Base-by-base conservation (phyloP, 306 rosid genomes). In the Senna siamea region DNA sequence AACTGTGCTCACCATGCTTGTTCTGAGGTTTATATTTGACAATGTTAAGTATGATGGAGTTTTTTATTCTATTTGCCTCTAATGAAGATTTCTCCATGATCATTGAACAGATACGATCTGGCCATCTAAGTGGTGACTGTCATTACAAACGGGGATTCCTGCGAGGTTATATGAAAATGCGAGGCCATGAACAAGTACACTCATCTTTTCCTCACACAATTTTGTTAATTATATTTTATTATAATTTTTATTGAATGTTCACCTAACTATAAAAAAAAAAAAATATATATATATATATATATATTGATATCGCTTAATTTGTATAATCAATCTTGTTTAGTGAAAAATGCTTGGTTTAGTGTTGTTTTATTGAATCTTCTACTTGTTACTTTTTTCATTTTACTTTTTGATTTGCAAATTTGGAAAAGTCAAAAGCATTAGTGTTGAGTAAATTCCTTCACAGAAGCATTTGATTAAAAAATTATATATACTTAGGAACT, bases 1-100 rank as follows among this genome's bases (percentile, higher is more conserved):
- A 80, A 88, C 60, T 91, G 98, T 73, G 93, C 97, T 62, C 98
- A 93, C 84, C 98, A 91, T 77, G 97, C 98, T 81, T 93, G 97
- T 73, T 89, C 92, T 6, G 97, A 93, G 97, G 98, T 90, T 70
- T 38, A 65, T 13, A 51, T 78, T 19, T 28, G 28, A 63, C 56
- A 1, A 47, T 1, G 4, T 59, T 56, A 22, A 47, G 26, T 47
- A 73, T 79, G 30, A 57, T 71, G 23, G 22, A 17, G 67, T 15
- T 73, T 41, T 66, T 1, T 38, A 12, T 56, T 50, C 9, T 59
- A 17, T 30, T 60, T 19, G 57, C 9, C 35, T 28, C 7, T 47
- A 13, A 58, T 74, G 15, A 64, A 40, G 30, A 26, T 63, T 57
- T 69, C 17, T 55, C 41, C 32, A 12, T 66, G 65, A 13, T 70